phyloP scores from a whole-genome alignment of 1,139 yeast genomes.

The Lodderomyces jiufengensis region DNA sequence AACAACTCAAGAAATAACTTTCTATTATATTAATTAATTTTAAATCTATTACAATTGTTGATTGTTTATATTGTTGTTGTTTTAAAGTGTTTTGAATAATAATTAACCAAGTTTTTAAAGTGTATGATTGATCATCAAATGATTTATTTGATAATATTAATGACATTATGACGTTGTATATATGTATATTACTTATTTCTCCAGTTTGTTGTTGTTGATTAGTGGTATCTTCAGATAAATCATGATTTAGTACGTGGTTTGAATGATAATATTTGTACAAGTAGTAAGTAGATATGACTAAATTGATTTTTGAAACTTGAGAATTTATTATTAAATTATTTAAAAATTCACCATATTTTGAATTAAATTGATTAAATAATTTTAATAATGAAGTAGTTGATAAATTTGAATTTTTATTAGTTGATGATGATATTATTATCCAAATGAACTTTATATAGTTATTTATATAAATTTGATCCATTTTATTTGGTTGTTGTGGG shows the following conservation, averaged over 20 bases:
- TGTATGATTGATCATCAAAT: constrained; percentile 50
- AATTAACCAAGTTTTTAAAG: constrained; percentile 49
- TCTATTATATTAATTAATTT: constrained; percentile 27
- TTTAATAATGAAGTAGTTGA: constrained; percentile 3
- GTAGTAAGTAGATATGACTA: constrained; percentile 30
- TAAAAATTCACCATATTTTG: constrained; percentile 20
- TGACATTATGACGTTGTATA: constrained; percentile 30
- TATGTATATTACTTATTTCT: constrained; percentile 14
- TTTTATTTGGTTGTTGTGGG: no score
- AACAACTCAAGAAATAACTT: constrained; percentile 25
- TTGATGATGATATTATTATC: constrained; percentile 11
- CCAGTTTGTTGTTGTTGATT: no score
- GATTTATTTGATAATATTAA: constrained; percentile 47
- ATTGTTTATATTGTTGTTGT: neutral
- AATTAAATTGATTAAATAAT: constrained; percentile 15
- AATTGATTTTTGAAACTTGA: constrained; percentile 28
- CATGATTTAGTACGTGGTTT: constrained; percentile 7
- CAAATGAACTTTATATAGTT: constrained; percentile 15
- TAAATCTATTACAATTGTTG: constrained; percentile 15
- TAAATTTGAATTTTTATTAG: constrained; percentile 1
- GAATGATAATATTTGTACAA: constrained; percentile 24
- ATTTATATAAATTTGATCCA: constrained; percentile 6
- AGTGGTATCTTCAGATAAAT: neutral
- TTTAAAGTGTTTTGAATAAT: constrained; percentile 13
- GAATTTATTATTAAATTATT: constrained; percentile 23